A percentile compares a stretch with the other conserved stretches of the same genome.
phyloP scores from a whole-genome alignment of 2,329 filamentous ascomycete species.

The Venturiaceae sp. region DNA sequence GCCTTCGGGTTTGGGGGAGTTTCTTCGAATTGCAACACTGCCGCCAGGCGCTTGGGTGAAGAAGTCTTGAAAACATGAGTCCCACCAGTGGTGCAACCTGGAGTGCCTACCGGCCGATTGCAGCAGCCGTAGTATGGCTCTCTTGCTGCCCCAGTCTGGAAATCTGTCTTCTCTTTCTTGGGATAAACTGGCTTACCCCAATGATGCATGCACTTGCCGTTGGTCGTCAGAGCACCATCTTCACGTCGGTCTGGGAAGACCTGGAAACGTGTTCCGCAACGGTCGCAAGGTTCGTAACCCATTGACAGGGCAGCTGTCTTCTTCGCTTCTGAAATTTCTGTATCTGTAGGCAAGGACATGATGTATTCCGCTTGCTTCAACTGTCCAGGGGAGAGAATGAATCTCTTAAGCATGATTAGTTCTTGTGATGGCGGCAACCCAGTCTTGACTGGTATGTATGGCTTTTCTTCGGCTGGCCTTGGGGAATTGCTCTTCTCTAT shows the following conservation, averaged over 20 bases:
- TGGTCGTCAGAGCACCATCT: conserved; percentile 66
- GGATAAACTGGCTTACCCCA: conserved; percentile 61
- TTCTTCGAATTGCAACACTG: conserved; percentile 66
- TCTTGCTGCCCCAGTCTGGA: conserved; percentile 31
- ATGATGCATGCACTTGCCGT: conserved; percentile 73
- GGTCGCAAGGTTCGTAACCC: conserved; percentile 82
- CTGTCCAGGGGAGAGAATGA: conserved; percentile 54
- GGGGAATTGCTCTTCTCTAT: conserved; percentile 13
- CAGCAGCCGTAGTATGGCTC: conserved; percentile 67
- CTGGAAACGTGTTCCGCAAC: conserved; percentile 78
- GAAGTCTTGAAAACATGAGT: conserved; percentile 84
- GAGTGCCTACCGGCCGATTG: conserved; percentile 61
- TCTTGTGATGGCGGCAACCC: conserved; percentile 59
- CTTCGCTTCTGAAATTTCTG: conserved; percentile 56
- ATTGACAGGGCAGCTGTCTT: conserved; percentile 56
- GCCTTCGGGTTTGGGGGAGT: conserved; percentile 57
- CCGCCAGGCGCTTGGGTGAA: conserved; percentile 65
- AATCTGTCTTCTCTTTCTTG: conserved; percentile 42
- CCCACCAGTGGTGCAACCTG: conserved; percentile 62
- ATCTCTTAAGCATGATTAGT: conserved; percentile 48
- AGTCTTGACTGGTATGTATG: conserved; percentile 52
- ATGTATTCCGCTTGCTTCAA: conserved; percentile 71
- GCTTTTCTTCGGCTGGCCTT: conserved; percentile 24
- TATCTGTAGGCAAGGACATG: conserved; percentile 51
- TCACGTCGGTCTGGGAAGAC: conserved; percentile 79